Percentiles rank a stretch among this genome's conserved stretches.
Evolutionary conservation across 495 filamentous ascomycete species (phyloP).

Genomic region (Aspergillus sparsus): DNA sequence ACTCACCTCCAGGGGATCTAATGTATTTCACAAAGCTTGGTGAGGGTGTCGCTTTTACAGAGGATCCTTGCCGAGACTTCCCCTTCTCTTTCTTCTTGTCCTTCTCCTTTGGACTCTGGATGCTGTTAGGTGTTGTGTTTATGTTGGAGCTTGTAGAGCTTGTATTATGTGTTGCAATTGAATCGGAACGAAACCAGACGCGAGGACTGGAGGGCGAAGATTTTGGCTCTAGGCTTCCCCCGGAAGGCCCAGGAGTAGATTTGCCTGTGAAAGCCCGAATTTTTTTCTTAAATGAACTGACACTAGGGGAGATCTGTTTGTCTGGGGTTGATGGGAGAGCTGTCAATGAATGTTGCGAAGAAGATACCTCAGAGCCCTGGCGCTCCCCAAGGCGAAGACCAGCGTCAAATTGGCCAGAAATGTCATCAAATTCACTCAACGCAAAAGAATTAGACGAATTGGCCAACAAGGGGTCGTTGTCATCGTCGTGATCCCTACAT

Average conservation of each 20-base stretch:
- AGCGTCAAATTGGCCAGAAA: constrained; percentile 14
- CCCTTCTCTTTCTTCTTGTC: constrained; percentile 2
- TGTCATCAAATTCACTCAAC: constrained; percentile 1
- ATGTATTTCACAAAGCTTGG: constrained; percentile 19
- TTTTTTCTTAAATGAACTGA: constrained; percentile 11
- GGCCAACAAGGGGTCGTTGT: neutral
- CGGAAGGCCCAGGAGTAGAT: neutral
- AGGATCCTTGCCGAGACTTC: neutral
- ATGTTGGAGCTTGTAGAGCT: constrained; percentile 1
- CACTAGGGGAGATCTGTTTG: constrained; percentile 5
- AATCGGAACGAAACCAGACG: constrained; percentile 8
- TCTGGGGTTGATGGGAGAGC: neutral
- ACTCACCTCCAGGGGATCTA: constrained; percentile 21
- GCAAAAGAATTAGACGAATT: neutral
- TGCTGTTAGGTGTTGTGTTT: neutral
- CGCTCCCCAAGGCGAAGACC: constrained; percentile 16
- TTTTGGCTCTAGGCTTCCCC: constrained; percentile 3
- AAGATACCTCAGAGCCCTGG: constrained; percentile 3
- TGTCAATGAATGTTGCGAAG: neutral
- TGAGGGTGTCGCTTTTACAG: neutral
- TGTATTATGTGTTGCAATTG: constrained; percentile 1
- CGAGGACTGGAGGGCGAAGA: neutral
- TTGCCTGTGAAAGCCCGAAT: constrained; percentile 19
- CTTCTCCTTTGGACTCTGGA: constrained; percentile 5
- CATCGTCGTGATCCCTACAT: neutral